These are phyloP conservation scores for Dactylellina haptotyla DNA, from an alignment of 2,329 filamentous ascomycete species.

Conservation along the genomic window DNA sequence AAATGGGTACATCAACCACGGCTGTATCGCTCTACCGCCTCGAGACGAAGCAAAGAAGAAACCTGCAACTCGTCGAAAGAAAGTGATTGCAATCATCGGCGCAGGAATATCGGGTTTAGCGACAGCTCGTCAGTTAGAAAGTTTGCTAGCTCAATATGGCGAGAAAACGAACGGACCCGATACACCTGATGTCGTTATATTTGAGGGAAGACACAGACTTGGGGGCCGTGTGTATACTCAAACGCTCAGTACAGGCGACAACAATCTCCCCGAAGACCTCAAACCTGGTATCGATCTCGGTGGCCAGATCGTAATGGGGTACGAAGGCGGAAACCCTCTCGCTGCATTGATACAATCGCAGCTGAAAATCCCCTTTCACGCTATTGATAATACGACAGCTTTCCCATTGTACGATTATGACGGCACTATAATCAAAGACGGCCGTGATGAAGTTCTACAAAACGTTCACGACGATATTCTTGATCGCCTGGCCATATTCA, in stretches of 20 bases:
- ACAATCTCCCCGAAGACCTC: slow-evolving; percentile 67
- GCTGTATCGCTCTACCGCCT: slow-evolving; percentile 79
- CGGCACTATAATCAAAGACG: slow-evolving; percentile 78
- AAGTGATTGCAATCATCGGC: slow-evolving; percentile 85
- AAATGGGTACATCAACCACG: slow-evolving; percentile 95
- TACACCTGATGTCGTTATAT: slow-evolving; percentile 75
- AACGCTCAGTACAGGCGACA: slow-evolving; percentile 70
- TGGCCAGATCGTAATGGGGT: slow-evolving; percentile 97
- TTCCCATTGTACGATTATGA: slow-evolving; percentile 90
- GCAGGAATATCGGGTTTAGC: slow-evolving; percentile 94
- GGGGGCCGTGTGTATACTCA: slow-evolving; percentile 95
- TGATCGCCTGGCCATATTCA: slow-evolving; percentile 89
- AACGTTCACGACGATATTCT: slow-evolving; percentile 94
- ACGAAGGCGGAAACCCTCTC: slow-evolving; percentile 88
- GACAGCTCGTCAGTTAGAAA: slow-evolving; percentile 89
- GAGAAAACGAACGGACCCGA: slow-evolving; percentile 73
- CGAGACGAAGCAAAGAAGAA: slow-evolving; percentile 60
- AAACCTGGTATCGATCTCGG: slow-evolving; percentile 89
- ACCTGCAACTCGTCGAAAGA: slow-evolving; percentile 62
- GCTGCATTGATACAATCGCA: slow-evolving; percentile 92
- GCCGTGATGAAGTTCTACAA: slow-evolving; percentile 83
- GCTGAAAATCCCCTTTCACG: slow-evolving; percentile 81
- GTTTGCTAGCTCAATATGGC: slow-evolving; percentile 82
- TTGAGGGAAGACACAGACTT: slow-evolving; percentile 87
- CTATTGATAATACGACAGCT: slow-evolving; percentile 74